Evolutionary conservation across 2,329 filamentous ascomycete species (phyloP).

Genomic region (Fusarium virguliforme): DNA sequence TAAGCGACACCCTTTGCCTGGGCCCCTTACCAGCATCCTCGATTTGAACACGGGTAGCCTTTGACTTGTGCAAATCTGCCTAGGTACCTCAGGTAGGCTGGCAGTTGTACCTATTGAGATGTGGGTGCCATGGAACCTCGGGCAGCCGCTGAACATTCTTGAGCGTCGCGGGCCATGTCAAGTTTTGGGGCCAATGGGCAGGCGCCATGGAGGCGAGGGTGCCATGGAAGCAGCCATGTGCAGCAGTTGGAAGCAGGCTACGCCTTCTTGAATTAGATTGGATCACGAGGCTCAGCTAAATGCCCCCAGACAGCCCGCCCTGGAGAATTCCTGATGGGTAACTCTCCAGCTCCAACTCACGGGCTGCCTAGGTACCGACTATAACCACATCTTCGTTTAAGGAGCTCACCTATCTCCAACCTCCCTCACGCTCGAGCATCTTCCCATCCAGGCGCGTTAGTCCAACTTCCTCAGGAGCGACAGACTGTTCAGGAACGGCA

Average conservation of each 20-base stretch:
- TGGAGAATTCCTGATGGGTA: too few species aligned
- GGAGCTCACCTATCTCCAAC: background rate
- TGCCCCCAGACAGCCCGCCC: background rate
- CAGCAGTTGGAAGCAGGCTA: slow-evolving; percentile 1
- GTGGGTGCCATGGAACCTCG: too few species aligned
- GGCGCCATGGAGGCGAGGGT: background rate
- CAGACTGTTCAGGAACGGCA: background rate
- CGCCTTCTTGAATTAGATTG: background rate
- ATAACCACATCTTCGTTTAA: background rate
- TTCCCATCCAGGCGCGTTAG: background rate
- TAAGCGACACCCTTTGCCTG: background rate
- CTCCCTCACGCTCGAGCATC: background rate
- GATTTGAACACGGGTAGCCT: background rate
- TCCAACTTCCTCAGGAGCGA: background rate
- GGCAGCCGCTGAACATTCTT: too few species aligned
- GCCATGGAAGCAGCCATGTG: background rate
- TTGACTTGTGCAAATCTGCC: background rate
- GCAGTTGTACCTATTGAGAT: too few species aligned
- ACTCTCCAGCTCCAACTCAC: background rate
- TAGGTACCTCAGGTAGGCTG: too few species aligned
- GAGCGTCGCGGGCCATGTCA: background rate
- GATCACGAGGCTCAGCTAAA: background rate
- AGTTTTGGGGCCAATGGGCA: background rate
- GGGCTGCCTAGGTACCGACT: too few species aligned
- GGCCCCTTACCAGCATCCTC: background rate